These are phyloP conservation scores for Rhynchosporium graminicola DNA, from an alignment of 2,329 filamentous ascomycete genomes.

Conservation along the genomic window DNA sequence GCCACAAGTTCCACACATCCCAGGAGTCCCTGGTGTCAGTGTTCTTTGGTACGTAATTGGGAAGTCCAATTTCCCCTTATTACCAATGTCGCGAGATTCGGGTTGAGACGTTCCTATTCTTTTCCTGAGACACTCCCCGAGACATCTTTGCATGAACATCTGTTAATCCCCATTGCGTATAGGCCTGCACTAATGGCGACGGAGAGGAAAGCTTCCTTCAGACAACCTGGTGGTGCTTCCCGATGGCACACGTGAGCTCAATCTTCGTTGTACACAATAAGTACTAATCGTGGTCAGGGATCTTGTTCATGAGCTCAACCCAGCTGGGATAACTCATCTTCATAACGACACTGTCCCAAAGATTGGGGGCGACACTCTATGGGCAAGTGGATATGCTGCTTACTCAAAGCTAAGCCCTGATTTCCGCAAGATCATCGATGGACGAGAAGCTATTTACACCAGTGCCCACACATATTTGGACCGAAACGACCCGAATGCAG, in stretches of 20 bases:
- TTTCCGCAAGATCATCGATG: constrained; percentile 71
- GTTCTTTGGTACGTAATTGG: constrained; percentile 55
- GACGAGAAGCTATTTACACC: constrained; percentile 62
- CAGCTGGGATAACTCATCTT: constrained; percentile 69
- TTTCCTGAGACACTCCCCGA: too few species aligned
- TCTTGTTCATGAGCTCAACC: constrained; percentile 69
- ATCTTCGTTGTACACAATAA: neutral
- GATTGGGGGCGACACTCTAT: constrained; percentile 70
- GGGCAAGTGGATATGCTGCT: constrained; percentile 69
- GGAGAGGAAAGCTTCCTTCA: constrained; percentile 61
- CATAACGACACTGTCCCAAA: constrained; percentile 64
- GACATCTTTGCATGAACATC: too few species aligned
- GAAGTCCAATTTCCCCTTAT: too few species aligned
- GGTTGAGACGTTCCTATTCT: too few species aligned
- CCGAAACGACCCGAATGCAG: constrained; percentile 58
- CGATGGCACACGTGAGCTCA: constrained; percentile 60
- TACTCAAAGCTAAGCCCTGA: constrained; percentile 72
- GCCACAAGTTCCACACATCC: constrained; percentile 72
- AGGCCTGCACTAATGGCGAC: constrained; percentile 64
- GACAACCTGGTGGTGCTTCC: constrained; percentile 66
- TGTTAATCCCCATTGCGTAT: too few species aligned
- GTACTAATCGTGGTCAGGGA: constrained; percentile 44
- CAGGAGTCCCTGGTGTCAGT: constrained; percentile 62
- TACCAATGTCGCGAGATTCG: too few species aligned
- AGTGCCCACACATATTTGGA: constrained; percentile 69